Evolutionary conservation across 495 filamentous ascomycete genomes (phyloP), one percentile per base, ranked within the genome.

Genomic region (Podospora australis): DNA sequence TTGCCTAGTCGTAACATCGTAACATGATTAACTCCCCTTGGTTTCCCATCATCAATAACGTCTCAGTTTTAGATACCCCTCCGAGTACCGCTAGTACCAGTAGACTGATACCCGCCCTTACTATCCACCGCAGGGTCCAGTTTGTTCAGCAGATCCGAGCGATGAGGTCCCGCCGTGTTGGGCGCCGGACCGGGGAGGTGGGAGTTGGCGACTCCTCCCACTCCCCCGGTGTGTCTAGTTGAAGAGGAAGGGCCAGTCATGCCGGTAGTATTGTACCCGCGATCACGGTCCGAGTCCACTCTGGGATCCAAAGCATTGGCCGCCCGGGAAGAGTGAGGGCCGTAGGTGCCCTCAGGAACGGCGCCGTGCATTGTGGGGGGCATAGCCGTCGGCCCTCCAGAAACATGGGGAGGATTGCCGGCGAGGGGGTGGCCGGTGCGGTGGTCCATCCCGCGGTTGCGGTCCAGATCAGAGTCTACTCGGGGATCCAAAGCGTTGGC

Each of bases 81-180:
- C n/a, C n/a, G n/a, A n/a, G n/a, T n/a, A n/a, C n/a, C n/a, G n/a
- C n/a, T n/a, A n/a, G n/a, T n/a, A n/a, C n/a, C n/a, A n/a, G n/a
- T n/a, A n/a, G n/a, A n/a, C 40, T 38, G 26, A 20, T 35, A 44
- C n/a, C 53, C 54, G 0, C 52, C 49, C 49, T 53, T 55, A 22
- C 57, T 55, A 48, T 76, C 73, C 20, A 76, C 73, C 19, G 66
- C 56, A 8, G 77, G 78, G 47, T 80, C 74, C 4, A 69, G 39
- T 57, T 75, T 78, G 58, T 80, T 76, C 49, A 68, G 29, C 10
- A 72, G 17, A 36, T 76, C 68, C 24, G 71, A 73, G 48, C 57
- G 60, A 54, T 80, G 74, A 26, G 74, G 71, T 0, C 78, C 78
- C 5, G 70, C 62, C 1, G 65, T 78, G 16, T 64, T 63, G 14